Evolutionary conservation across 169 alveolate genomes (phyloP), one percentile per base, ranked within the genome.

Genomic region (Plasmodium gonderi): DNA sequence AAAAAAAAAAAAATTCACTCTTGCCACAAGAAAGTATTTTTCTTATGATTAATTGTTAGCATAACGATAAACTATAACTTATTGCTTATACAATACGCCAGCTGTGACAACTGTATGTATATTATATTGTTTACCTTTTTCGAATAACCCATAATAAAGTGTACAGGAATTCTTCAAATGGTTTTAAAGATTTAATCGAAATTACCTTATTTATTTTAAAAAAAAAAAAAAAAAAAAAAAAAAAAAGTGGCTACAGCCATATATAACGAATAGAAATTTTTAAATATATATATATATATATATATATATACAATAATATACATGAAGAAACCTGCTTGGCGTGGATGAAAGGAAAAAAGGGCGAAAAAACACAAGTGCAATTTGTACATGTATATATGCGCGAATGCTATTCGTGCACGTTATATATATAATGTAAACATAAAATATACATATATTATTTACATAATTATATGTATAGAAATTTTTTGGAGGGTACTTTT

Each of bases 361-460:
- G 72, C 72, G 72, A 54, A 54, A 54, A n/a, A 54, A 36, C 72
- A 36, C 72, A 60, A 60, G 72, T 60, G 72, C 72, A 60, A 60
- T 60, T 23, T 51, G 5, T 54, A 42, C 8, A n/a, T n/a, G n/a
- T n/a, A n/a, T n/a, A n/a, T n/a, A n/a, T n/a, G n/a, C n/a, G n/a
- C n/a, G n/a, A n/a, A n/a, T n/a, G n/a, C n/a, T n/a, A n/a, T n/a
- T n/a, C n/a, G n/a, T n/a, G n/a, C n/a, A n/a, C n/a, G n/a, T n/a
- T n/a, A n/a, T n/a, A n/a, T n/a, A n/a, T n/a, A n/a, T n/a, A n/a
- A n/a, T n/a, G n/a, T n/a, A n/a, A n/a, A n/a, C n/a, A n/a, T n/a
- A n/a, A n/a, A n/a, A n/a, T n/a, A n/a, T n/a, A n/a, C n/a, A n/a
- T n/a, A n/a, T n/a, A n/a, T n/a, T n/a, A n/a, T n/a, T n/a, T n/a